Evolutionary conservation across 2,329 filamentous ascomycete genomes (phyloP), one percentile per base, ranked within the genome.

Genomic region (Fusarium concolor): DNA sequence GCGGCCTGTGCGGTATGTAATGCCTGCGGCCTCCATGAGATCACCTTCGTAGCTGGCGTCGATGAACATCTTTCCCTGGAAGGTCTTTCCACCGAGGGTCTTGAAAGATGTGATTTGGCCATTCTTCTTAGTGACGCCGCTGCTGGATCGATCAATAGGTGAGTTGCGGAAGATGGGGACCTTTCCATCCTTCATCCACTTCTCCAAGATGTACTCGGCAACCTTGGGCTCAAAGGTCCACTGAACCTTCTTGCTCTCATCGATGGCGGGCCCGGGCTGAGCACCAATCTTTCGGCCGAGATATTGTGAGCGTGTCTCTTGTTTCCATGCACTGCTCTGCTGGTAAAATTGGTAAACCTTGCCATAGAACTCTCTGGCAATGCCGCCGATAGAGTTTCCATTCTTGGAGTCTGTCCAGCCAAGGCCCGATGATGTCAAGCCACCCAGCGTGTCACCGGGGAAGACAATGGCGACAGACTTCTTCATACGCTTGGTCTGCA

Each of bases 201-300:
- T 65, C 39, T 70, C 68, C 9, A 64, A 54, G 3, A 70, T 59
- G 1, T 28, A 42, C 53, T 70, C 67, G 6, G 68, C 67, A 11
- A 62, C 68, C 44, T 68, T 70, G 11, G 68, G 68, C 41, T 70
- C 68, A 20, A 70, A 70, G 10, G 68, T 70, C 68, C 68, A 70
- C n/a, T 70, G 68, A 31, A 70, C 37, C 33, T 71, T 65, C 14
- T 51, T 68, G 24, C 49, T 41, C 20, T 54, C 46, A 1, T 70
- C 68, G 15, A 70, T 70, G 17, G 68, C 68, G 24, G 67, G 67
- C 1, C 68, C 68, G 6, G 68, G 68, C 29, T 70, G 68, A 2
- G 68, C 64, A 6, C 53, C 44, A 24, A 70, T 71, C n/a, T 24
- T 68, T 31, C 56, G 58, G 10, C 45, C 45, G 7, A 70, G 9